A percentile compares a stretch with the other conserved stretches of the same genome.
phyloP scores from a whole-genome alignment of 2,329 filamentous ascomycete species.

The Pseudogymnoascus sp. region DNA sequence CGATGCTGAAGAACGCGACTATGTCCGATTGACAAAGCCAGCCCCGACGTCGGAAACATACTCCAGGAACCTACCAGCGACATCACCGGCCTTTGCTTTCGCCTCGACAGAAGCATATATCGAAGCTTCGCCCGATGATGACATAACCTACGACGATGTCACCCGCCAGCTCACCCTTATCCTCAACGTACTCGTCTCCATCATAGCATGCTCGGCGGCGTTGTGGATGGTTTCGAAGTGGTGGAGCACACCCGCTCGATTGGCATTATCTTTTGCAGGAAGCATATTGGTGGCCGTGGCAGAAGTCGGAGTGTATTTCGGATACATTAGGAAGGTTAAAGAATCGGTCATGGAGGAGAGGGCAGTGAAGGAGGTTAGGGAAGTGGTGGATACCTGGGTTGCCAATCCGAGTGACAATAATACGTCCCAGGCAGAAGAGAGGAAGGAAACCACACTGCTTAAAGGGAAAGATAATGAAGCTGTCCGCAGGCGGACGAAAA shows the following conservation, averaged over 20 bases:
- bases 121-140: conserved; percentile 46
- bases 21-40: conserved; percentile 72
- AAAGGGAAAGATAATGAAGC: conserved; percentile 1
- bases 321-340: conserved; percentile 65
- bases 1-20: conserved; percentile 75
- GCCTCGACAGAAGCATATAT: conserved; percentile 44
- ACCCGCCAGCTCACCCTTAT: conserved; percentile 80
- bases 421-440: neutral
- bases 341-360: conserved; percentile 61
- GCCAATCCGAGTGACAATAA: neutral
- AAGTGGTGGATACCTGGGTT: conserved; percentile 68
- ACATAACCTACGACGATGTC: conserved; percentile 64
- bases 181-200: conserved; percentile 82
- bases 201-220: conserved; percentile 69
- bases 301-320: conserved; percentile 71
- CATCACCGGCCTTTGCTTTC: conserved; percentile 48
- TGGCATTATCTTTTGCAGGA: conserved; percentile 66
- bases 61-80: conserved; percentile 49
- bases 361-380: conserved; percentile 56
- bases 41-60: conserved; percentile 51
- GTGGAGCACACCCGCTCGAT: conserved; percentile 65
- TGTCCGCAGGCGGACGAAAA: conserved; percentile 1
- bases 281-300: conserved; percentile 65
- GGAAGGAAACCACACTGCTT: neutral
- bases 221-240: conserved; percentile 73